A percentile compares a stretch with the other conserved stretches of the same genome.
Conservation (phyloP, 208 protist species). For the Crithidia brevicula region DNA sequence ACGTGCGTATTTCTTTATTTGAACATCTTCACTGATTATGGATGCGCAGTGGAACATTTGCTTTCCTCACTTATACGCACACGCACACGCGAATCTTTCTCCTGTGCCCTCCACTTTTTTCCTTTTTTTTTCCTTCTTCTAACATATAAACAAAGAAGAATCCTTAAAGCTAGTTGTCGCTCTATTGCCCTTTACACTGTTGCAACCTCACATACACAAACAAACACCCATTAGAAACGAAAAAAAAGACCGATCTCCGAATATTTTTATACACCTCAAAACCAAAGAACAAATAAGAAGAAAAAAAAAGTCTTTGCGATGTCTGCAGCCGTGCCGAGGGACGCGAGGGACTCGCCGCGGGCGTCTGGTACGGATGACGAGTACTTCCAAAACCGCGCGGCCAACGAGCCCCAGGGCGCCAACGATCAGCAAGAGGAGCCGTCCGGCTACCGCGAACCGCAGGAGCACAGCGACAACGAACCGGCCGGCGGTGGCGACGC, state of each 20-base stretch:
- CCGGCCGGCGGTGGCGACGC: not conserved
- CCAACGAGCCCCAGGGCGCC: slow-evolving; percentile 1
- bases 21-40: no score
- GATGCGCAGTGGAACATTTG: no score
- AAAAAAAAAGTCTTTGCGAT: no score
- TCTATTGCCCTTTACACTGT: no score
- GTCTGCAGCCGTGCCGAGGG: not conserved
- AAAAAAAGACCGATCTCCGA: no score
- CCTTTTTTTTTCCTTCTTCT: not conserved
- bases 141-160: no score
- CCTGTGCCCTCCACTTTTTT: slow-evolving; percentile 6
- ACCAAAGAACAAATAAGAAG: no score
- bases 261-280: no score
- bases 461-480: slow-evolving; percentile 8
- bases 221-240: no score
- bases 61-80: not conserved
- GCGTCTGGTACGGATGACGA: not conserved
- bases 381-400: slow-evolving; percentile 5
- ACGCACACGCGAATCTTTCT: slow-evolving; percentile 3
- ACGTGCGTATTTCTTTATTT: no score
- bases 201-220: no score
- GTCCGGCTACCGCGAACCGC: slow-evolving; percentile 6
- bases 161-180: no score
- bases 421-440: slow-evolving; percentile 19
- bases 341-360: not conserved